phyloP scores from a whole-genome alignment of 768 basidiomycete genomes.

The Floccularia luteovirens region DNA sequence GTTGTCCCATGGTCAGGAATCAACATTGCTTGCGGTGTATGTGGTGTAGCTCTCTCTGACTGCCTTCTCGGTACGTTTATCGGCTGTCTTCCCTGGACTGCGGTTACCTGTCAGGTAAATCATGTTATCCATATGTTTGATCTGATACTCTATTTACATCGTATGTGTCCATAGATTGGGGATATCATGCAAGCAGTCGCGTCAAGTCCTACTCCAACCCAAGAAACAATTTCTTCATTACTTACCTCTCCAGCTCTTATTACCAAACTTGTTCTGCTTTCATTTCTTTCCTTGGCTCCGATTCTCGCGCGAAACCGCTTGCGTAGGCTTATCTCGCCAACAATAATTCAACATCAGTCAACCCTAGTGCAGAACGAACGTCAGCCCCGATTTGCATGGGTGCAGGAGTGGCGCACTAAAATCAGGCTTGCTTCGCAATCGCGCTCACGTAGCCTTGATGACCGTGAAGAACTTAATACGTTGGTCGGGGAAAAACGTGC shows the following conservation, averaged over 20 bases:
- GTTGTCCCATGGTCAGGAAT: conserved; percentile 97
- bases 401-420: conserved; percentile 61
- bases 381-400: conserved; percentile 45
- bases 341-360: too few species aligned
- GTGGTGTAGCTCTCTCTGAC: conserved; percentile 68
- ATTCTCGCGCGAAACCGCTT: conserved; percentile 70
- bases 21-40: conserved; percentile 93
- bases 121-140: conserved; percentile 12
- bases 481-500: conserved; percentile 52
- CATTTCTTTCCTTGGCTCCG: conserved; percentile 80
- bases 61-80: conserved; percentile 81
- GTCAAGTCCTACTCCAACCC: conserved; percentile 57
- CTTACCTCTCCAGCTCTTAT: conserved; percentile 79
- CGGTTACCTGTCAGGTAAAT: conserved; percentile 81
- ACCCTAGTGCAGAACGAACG: conserved; percentile 6
- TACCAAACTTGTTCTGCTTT: conserved; percentile 75
- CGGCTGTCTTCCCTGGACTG: conserved; percentile 82
- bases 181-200: conserved; percentile 84
- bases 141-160: background rate
- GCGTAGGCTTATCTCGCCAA: conserved; percentile 43
- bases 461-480: conserved; percentile 36
- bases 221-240: conserved; percentile 80
- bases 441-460: conserved; percentile 33
- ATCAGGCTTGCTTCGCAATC: conserved; percentile 49
- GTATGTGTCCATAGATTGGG: conserved; percentile 51